phyloP scores from a whole-genome alignment of 441 rosid species.

The Melastoma candidum region DNA sequence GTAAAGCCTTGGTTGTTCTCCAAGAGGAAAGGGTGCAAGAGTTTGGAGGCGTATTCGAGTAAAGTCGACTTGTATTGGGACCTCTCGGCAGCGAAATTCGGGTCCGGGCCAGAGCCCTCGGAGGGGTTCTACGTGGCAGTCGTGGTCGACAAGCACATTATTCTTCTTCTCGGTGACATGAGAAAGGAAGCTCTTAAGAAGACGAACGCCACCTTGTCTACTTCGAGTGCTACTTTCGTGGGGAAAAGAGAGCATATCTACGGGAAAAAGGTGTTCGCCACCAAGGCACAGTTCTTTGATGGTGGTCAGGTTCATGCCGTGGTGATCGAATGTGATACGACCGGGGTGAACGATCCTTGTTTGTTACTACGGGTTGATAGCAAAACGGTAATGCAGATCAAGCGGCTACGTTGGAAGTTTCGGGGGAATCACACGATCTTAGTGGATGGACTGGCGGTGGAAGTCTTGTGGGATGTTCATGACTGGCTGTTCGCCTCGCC shows the following conservation, averaged over 20 bases:
- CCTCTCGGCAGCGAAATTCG: no score
- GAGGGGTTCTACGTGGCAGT: no score
- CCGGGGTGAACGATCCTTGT: conserved; percentile 10
- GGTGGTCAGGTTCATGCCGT: conserved; percentile 14
- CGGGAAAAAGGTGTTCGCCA: conserved; percentile 13
- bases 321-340: conserved; percentile 13
- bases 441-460: conserved; percentile 60
- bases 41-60: no score
- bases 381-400: conserved; percentile 61
- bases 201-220: conserved; percentile 24
- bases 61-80: no score
- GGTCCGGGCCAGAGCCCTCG: no score
- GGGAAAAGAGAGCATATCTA: conserved; percentile 16
- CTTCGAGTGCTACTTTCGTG: conserved; percentile 23
- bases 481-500: conserved; percentile 69
- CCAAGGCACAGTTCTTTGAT: conserved; percentile 17
- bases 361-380: conserved; percentile 36
- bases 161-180: conserved; percentile 7
- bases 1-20: no score
- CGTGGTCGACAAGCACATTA: no score
- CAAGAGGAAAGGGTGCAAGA: no score
- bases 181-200: conserved; percentile 12
- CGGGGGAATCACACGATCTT: conserved; percentile 67
- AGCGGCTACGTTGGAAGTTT: conserved; percentile 71
- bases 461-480: conserved; percentile 82